Evolutionary conservation across 306 rosid species (phyloP).

Genomic region (Sindora glabra): DNA sequence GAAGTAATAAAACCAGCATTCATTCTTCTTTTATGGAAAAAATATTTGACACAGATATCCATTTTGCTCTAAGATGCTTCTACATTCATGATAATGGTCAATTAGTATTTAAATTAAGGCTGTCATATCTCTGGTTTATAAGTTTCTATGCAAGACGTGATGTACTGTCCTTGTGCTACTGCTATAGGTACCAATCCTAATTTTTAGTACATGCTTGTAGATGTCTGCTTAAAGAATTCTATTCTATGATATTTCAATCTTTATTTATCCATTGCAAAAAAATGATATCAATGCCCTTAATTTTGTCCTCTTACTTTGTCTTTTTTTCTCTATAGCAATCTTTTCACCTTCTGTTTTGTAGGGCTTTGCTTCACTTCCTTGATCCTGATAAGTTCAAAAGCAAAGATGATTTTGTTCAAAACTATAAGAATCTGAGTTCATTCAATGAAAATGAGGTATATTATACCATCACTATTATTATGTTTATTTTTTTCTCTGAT

Average conservation of each 20-base stretch:
- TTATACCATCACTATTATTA: neutral
- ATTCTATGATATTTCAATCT: too few relatives aligned
- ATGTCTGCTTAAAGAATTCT: too few relatives aligned
- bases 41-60: too few relatives aligned
- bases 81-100: neutral
- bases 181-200: too few relatives aligned
- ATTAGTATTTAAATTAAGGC: neutral
- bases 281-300: neutral
- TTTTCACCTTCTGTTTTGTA: conserved; percentile 14
- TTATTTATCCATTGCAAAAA: neutral
- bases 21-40: too few relatives aligned
- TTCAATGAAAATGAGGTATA: conserved; percentile 93
- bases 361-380: conserved; percentile 99
- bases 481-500: neutral
- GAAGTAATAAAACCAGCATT: too few relatives aligned
- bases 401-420: conserved; percentile 94
- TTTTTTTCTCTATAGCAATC: neutral
- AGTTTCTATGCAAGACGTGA: neutral
- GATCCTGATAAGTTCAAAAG: conserved; percentile 79
- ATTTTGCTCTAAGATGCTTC: neutral
- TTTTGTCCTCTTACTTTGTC: conserved; percentile 8
- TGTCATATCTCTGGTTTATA: neutral
- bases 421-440: conserved; percentile 95
- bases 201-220: too few relatives aligned
- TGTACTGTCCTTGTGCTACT: neutral